Percentiles rank a stretch among this genome's conserved stretches.
These are phyloP conservation scores for Schizochytrium sp. DNA, from an alignment of 108 stramenopile genomes.

Conservation along the genomic window DNA sequence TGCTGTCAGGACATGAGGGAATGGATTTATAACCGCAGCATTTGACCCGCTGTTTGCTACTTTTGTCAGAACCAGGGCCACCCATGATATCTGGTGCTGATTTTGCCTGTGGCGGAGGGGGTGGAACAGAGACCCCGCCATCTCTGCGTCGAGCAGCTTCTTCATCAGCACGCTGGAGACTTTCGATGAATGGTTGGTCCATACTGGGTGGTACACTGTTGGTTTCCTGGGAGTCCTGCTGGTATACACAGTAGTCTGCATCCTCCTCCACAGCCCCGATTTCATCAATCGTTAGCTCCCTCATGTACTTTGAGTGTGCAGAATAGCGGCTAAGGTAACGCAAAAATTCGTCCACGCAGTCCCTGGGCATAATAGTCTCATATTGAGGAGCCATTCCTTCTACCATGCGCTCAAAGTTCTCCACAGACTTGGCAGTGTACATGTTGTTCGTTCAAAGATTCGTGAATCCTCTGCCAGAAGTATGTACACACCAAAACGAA, in stretches of 20 bases:
- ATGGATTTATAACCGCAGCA: slow-evolving; percentile 34
- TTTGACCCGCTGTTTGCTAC: slow-evolving; percentile 3
- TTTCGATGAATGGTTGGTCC: slow-evolving; percentile 54
- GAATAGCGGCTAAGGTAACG: background rate
- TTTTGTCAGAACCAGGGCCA: background rate
- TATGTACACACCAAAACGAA: too few relatives aligned
- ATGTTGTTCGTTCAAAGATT: background rate
- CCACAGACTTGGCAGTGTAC: background rate
- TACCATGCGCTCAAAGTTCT: slow-evolving; percentile 1
- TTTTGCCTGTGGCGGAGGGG: background rate
- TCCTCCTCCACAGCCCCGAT: background rate
- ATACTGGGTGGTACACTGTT: background rate
- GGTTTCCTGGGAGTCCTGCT: background rate
- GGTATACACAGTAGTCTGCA: background rate
- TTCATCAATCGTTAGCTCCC: slow-evolving; percentile 19
- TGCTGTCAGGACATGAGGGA: slow-evolving; percentile 35
- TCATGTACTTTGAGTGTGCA: slow-evolving; percentile 17
- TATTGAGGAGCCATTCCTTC: slow-evolving; percentile 27
- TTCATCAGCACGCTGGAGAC: background rate
- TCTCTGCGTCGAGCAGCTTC: background rate
- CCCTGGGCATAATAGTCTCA: slow-evolving; percentile 22
- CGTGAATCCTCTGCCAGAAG: background rate
- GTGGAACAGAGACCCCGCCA: background rate
- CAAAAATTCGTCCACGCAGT: slow-evolving; percentile 39
- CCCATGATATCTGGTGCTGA: background rate